Conservation (phyloP, 129 eudicot genomes). For the Pulicaria dysenterica region DNA sequence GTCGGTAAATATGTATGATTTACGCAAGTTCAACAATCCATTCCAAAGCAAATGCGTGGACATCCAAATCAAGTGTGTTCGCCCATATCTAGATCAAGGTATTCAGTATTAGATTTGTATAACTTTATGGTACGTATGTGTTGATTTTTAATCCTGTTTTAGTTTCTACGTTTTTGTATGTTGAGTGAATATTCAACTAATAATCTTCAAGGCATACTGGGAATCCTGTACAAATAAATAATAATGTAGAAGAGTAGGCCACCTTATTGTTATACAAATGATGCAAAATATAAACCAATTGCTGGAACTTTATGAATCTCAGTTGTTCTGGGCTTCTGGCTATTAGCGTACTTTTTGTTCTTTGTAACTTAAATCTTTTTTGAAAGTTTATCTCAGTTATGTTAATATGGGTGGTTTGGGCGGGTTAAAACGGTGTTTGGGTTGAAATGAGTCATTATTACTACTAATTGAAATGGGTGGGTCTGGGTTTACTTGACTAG, state of each 20-base stretch:
- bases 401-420: background rate
- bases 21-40: slow-evolving; percentile 56
- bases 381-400: background rate
- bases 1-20: slow-evolving; percentile 62
- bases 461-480: background rate
- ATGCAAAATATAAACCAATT: slow-evolving; percentile 5
- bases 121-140: slow-evolving; percentile 7
- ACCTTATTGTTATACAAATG: background rate
- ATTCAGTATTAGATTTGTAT: slow-evolving; percentile 8
- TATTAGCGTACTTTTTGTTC: slow-evolving; percentile 4
- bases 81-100: slow-evolving; percentile 55
- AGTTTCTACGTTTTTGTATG: background rate
- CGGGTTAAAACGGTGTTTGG: background rate
- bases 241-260: background rate
- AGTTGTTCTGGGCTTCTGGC: background rate
- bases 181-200: background rate
- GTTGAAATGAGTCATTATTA: background rate
- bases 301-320: slow-evolving; percentile 16
- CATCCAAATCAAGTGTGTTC: slow-evolving; percentile 67
- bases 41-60: slow-evolving; percentile 48
- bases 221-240: background rate
- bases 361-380: slow-evolving; percentile 1
- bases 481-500: background rate
- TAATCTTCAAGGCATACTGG: slow-evolving; percentile 9
- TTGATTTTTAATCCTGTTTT: background rate